Evolutionary conservation across 768 basidiomycete species (phyloP).

Genomic region (Psilocybe tampanensis): DNA sequence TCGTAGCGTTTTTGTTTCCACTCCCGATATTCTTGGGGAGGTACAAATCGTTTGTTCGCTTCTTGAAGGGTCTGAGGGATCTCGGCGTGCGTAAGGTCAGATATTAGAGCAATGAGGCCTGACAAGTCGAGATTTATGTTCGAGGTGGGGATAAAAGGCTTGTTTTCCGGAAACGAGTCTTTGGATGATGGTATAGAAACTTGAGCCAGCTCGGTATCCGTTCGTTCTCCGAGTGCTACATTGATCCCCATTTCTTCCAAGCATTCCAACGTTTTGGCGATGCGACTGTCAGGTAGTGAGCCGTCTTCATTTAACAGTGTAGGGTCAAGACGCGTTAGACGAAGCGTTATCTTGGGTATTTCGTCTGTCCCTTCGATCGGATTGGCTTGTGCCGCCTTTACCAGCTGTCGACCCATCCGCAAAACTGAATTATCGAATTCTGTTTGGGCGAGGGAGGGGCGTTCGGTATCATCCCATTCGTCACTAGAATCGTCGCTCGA

Average conservation of each 20-base stretch:
- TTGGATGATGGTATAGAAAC: neutral
- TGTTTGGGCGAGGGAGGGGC: conserved; percentile 46
- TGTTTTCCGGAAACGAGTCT: conserved; percentile 9
- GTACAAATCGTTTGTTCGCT: conserved; percentile 65
- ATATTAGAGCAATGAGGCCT: conserved; percentile 80
- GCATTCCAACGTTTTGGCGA: conserved; percentile 56
- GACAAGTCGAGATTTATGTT: conserved; percentile 84
- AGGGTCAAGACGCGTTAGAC: conserved; percentile 71
- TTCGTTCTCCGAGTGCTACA: conserved; percentile 66
- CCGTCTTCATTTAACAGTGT: conserved; percentile 22
- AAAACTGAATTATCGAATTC: conserved; percentile 76
- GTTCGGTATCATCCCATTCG: conserved; percentile 48
- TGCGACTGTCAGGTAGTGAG: conserved; percentile 48
- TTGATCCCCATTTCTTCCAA: conserved; percentile 66
- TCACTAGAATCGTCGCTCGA: conserved; percentile 52
- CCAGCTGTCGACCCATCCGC: conserved; percentile 66
- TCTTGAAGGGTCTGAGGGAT: conserved; percentile 60
- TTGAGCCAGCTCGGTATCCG: conserved; percentile 24
- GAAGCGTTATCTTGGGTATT: conserved; percentile 55
- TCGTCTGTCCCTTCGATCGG: conserved; percentile 41
- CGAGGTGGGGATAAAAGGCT: conserved; percentile 48
- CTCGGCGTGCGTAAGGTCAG: conserved; percentile 76
- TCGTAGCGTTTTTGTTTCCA: conserved; percentile 52
- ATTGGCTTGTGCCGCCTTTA: conserved; percentile 64
- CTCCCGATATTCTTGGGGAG: conserved; percentile 55